Percentiles rank a stretch among this genome's conserved stretches.
Conservation (phyloP, 1,284 basidiomycete species). For the Volvariella surrecta region DNA sequence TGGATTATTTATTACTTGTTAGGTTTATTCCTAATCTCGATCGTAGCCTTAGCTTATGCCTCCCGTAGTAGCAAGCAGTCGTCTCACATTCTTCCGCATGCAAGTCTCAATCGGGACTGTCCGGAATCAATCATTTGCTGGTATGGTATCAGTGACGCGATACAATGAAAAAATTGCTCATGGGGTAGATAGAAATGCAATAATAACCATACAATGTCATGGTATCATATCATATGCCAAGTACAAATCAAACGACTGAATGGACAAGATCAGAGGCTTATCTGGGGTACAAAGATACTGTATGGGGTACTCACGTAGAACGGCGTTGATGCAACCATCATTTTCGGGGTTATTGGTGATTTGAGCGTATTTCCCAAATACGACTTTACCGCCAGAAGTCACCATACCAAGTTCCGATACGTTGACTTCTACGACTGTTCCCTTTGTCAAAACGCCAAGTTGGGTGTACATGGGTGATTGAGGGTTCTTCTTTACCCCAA, state of each 20-base stretch:
- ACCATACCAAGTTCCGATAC: slow-evolving; percentile 97
- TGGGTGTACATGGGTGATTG: slow-evolving; percentile 97
- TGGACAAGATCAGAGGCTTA: slow-evolving; percentile 4
- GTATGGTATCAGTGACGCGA: too few relatives aligned
- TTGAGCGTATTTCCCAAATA: slow-evolving; percentile 92
- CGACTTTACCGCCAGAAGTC: slow-evolving; percentile 95
- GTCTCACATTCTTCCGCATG: too few relatives aligned
- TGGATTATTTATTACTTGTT: too few relatives aligned
- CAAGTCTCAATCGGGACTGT: too few relatives aligned
- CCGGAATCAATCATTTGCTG: too few relatives aligned
- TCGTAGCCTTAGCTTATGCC: too few relatives aligned
- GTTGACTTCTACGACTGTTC: slow-evolving; percentile 98
- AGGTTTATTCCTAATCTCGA: too few relatives aligned
- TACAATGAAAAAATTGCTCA: too few relatives aligned
- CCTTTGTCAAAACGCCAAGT: slow-evolving; percentile 96
- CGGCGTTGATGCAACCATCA: slow-evolving; percentile 94
- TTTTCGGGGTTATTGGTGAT: slow-evolving; percentile 96
- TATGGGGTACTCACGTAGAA: slow-evolving; percentile 56
- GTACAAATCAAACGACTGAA: slow-evolving; percentile 27
- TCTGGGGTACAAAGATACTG: too few relatives aligned
- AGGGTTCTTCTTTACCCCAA: slow-evolving; percentile 99
- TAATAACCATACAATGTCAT: slow-evolving; percentile 11
- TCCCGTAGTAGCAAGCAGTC: too few relatives aligned
- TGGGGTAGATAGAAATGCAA: too few relatives aligned
- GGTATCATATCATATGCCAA: slow-evolving; percentile 1